Evolutionary conservation across 2,329 filamentous ascomycete genomes (phyloP).

Genomic region (Orbilia quercus): DNA sequence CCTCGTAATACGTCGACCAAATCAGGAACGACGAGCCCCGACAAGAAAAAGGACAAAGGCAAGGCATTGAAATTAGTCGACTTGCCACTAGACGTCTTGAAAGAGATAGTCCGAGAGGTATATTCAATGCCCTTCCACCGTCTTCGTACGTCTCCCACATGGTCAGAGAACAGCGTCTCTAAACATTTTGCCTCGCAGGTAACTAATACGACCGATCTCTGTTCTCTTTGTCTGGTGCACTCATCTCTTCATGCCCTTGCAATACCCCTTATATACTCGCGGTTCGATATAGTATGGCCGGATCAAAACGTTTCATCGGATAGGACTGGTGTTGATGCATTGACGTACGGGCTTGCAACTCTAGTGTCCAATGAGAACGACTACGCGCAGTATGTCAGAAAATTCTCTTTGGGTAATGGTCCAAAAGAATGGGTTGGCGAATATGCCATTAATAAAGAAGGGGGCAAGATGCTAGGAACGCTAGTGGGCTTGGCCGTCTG

Average conservation of each 20-base stretch:
- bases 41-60: slow-evolving; percentile 47
- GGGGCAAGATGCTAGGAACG: slow-evolving; percentile 88
- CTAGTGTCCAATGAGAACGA: slow-evolving; percentile 81
- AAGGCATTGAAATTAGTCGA: slow-evolving; percentile 75
- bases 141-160: neutral
- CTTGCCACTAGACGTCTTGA: slow-evolving; percentile 80
- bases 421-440: slow-evolving; percentile 81
- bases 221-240: slow-evolving; percentile 79
- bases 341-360: slow-evolving; percentile 84
- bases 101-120: slow-evolving; percentile 82
- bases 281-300: slow-evolving; percentile 90
- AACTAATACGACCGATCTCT: slow-evolving; percentile 83
- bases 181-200: slow-evolving; percentile 67
- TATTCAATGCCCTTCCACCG: slow-evolving; percentile 57
- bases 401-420: slow-evolving; percentile 87
- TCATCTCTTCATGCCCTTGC: slow-evolving; percentile 80
- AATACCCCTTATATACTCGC: slow-evolving; percentile 82
- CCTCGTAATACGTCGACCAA: slow-evolving; percentile 22
- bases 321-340: slow-evolving; percentile 79
- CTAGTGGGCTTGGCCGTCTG: slow-evolving; percentile 81
- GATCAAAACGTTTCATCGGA: slow-evolving; percentile 75
- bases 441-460: slow-evolving; percentile 83
- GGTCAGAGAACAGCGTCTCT: neutral
- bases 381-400: slow-evolving; percentile 81
- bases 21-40: slow-evolving; percentile 24